Evolutionary conservation across 2,329 filamentous ascomycete genomes (phyloP).

Genomic region (Diaporthe australafricana): DNA sequence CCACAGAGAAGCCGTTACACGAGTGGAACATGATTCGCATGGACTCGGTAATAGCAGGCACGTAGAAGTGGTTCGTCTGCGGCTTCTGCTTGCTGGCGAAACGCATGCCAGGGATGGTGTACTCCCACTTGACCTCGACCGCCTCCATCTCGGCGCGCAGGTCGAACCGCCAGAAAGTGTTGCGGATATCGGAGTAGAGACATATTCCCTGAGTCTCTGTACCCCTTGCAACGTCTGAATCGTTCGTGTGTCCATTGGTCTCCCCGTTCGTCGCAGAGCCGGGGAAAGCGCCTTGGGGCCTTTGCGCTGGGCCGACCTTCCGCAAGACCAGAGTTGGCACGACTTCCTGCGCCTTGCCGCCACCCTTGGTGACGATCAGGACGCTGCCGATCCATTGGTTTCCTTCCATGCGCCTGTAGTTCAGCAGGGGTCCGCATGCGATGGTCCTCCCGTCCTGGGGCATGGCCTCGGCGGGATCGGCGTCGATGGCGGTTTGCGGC

Average conservation of each 20-base stretch:
- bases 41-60: conserved; percentile 83
- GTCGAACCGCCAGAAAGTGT: conserved; percentile 96
- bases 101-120: conserved; percentile 75
- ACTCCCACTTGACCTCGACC: conserved; percentile 81
- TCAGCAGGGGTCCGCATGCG: conserved; percentile 79
- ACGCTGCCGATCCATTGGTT: conserved; percentile 86
- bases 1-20: conserved; percentile 95
- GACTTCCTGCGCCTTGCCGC: conserved; percentile 67
- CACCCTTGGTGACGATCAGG: conserved; percentile 82
- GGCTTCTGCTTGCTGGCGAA: conserved; percentile 69
- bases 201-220: conserved; percentile 63
- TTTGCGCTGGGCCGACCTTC: conserved; percentile 47
- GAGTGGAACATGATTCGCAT: conserved; percentile 99
- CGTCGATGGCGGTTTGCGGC: conserved; percentile 33
- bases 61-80: conserved; percentile 79
- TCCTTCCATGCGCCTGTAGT: conserved; percentile 80
- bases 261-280: conserved; percentile 45
- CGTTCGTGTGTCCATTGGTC: conserved; percentile 46
- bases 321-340: conserved; percentile 70
- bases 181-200: conserved; percentile 73
- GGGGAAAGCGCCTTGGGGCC: conserved; percentile 36
- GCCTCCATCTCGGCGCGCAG: conserved; percentile 80
- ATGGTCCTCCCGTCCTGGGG: conserved; percentile 67
- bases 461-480: conserved; percentile 38
- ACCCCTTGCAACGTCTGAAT: conserved; percentile 38